phyloP scores from a whole-genome alignment of 192 early-diverging fungal species.

The Spizellomyces punctatus region DNA sequence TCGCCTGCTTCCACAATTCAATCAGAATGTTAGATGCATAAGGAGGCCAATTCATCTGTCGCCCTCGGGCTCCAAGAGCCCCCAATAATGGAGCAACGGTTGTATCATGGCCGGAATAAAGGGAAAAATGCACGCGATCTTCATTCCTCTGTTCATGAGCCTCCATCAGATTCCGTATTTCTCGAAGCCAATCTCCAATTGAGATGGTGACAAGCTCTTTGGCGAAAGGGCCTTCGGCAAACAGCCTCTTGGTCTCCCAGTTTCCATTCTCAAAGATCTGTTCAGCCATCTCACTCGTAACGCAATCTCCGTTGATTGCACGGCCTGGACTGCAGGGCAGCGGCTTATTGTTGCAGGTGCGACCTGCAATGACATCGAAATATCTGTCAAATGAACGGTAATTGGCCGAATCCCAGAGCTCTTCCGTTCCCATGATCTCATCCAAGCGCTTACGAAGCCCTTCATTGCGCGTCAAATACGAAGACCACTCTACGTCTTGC shows the following conservation, averaged over 20 bases:
- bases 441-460: not conserved
- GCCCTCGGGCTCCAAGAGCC: constrained; percentile 4
- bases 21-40: constrained; percentile 5
- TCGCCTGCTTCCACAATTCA: not conserved
- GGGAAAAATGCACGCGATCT: not conserved
- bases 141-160: not conserved
- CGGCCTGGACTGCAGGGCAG: not conserved
- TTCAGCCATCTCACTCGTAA: not conserved
- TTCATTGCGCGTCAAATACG: not conserved
- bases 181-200: constrained; percentile 2
- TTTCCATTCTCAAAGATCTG: constrained; percentile 1
- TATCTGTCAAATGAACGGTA: not conserved
- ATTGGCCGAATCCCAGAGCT: not conserved
- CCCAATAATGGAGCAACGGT: not conserved
- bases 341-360: not conserved
- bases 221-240: not conserved
- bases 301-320: not conserved
- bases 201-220: constrained; percentile 2
- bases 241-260: not conserved
- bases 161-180: constrained; percentile 3
- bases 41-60: constrained; percentile 1
- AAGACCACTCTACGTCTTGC: not conserved
- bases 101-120: not conserved
- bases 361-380: not conserved
- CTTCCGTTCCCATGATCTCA: not conserved